A percentile compares a stretch with the other conserved stretches of the same genome.
These are phyloP conservation scores for Porodaedalea pini DNA, from an alignment of 1,284 basidiomycete species.

Conservation along the genomic window DNA sequence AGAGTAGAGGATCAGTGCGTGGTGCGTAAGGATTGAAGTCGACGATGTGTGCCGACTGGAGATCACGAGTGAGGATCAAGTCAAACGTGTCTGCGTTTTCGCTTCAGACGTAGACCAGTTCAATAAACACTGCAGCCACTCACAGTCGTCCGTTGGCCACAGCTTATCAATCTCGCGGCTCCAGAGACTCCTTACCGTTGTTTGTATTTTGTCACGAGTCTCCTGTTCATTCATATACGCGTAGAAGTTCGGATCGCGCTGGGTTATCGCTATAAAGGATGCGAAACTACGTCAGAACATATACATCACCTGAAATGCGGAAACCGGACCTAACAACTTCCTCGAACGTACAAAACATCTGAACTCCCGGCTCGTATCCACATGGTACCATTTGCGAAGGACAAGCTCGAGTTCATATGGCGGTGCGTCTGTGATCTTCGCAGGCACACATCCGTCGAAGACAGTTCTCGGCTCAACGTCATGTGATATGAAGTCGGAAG, in stretches of 20 bases:
- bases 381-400: constrained; percentile 85
- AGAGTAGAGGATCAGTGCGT: constrained; percentile 84
- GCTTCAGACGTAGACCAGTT: not conserved
- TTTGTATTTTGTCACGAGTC: constrained; percentile 53
- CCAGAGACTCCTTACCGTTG: constrained; percentile 64
- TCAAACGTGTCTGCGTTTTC: constrained; percentile 73
- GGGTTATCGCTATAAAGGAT: constrained; percentile 63
- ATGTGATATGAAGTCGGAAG: constrained; percentile 85
- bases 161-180: constrained; percentile 55
- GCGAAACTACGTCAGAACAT: not conserved
- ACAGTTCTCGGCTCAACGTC: constrained; percentile 64
- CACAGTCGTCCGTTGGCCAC: constrained; percentile 72
- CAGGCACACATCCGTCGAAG: constrained; percentile 53
- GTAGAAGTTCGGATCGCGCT: constrained; percentile 90
- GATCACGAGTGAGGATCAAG: constrained; percentile 79
- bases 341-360: constrained; percentile 82
- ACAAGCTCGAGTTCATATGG: constrained; percentile 79
- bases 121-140: constrained; percentile 28
- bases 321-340: constrained; percentile 58
- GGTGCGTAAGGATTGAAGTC: constrained; percentile 90
- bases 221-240: constrained; percentile 72
- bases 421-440: constrained; percentile 1
- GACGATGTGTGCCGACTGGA: constrained; percentile 71
- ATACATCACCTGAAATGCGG: constrained; percentile 21
- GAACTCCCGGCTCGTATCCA: constrained; percentile 81